These are phyloP conservation scores for Pichia membranifaciens DNA, from an alignment of 805 yeast genomes.

Conservation along the genomic window DNA sequence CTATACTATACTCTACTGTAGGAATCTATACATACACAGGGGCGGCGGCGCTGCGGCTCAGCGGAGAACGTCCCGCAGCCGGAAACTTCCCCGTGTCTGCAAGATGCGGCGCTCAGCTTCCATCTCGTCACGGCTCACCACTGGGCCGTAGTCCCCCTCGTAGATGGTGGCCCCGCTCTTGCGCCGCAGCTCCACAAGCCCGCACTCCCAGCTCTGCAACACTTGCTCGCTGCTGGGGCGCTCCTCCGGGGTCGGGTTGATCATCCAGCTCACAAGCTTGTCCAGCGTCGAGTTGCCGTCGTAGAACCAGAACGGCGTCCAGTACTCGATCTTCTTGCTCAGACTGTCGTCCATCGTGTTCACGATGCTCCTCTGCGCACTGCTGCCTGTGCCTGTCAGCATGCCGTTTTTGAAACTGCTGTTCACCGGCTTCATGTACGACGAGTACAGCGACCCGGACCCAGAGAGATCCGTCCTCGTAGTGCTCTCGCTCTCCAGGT, in stretches of 20 bases:
- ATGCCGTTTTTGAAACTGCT: not conserved
- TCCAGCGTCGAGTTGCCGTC: slow-evolving; percentile 72
- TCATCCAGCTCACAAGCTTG: slow-evolving; percentile 79
- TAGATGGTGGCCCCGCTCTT: slow-evolving; percentile 91
- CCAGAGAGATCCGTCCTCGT: not conserved
- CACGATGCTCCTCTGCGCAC: not conserved
- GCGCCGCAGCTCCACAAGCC: slow-evolving; percentile 69
- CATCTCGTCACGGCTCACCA: slow-evolving; percentile 32
- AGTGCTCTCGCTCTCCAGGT: not conserved
- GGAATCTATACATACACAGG: no score
- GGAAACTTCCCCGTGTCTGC: not conserved
- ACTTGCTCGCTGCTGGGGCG: slow-evolving; percentile 78
- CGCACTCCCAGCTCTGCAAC: slow-evolving; percentile 66
- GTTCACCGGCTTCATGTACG: not conserved
- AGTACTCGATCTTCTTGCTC: slow-evolving; percentile 23
- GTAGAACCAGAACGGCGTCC: slow-evolving; percentile 83
- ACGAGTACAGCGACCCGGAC: not conserved
- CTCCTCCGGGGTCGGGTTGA: slow-evolving; percentile 70
- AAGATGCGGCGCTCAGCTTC: slow-evolving; percentile 11
- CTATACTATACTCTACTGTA: no score
- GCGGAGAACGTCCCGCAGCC: slow-evolving; percentile 1
- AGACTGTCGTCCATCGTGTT: not conserved
- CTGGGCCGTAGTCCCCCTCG: slow-evolving; percentile 93
- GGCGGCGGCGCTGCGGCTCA: no score
- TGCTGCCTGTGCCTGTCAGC: not conserved